Evolutionary conservation across 805 yeast genomes (phyloP), one percentile per base, ranked within the genome.

Genomic region (Candida taoyuanica): DNA sequence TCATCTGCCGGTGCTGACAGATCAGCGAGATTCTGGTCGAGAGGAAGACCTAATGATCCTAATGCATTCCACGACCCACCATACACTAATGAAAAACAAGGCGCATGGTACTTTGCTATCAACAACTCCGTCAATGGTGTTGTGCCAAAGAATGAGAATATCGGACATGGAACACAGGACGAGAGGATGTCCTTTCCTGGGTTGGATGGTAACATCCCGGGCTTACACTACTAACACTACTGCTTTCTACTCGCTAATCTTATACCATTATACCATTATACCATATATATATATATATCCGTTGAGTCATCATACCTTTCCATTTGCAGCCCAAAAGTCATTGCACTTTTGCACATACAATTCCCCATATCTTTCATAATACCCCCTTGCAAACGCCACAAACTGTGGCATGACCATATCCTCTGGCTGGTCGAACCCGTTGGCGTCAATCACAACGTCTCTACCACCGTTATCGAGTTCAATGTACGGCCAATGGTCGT

Each of bases 1-100:
- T 80, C 94, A 39, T 79, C 96, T 7, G 98, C 96, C 0, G 91
- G 97, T 15, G 87, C 93, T 40, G 99, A 93, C 60, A 76, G 93
- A 56, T 78, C 94, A 5, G 85, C 95, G 17, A 65, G 97, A 39
- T 85, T 94, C 62, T 93, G 99, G 99, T 78, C 89, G 21, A 70
- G 99, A 36, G 83, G 95, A 2, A 71, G 95, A 56, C 96, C 97
- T 2, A 82, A 81, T 49, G 98, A 93, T 64, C 83, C 86, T 1
- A 75, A 74, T 55, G 84, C 85, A 3, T 87, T 77, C 64, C 76
- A 79, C 47, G 96, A 86, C 58, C 83, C 86, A 13, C 78, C 86
- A 40, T 87, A 88, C 61, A 81, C 86, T 14, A 70, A 75, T 56
- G 76, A 74, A 30, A 76, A 76, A 48, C 65, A 64, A 35, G 78